Evolutionary conservation across 352 stramenopile genomes (phyloP).

Genomic region (Pythium grandisporangium): DNA sequence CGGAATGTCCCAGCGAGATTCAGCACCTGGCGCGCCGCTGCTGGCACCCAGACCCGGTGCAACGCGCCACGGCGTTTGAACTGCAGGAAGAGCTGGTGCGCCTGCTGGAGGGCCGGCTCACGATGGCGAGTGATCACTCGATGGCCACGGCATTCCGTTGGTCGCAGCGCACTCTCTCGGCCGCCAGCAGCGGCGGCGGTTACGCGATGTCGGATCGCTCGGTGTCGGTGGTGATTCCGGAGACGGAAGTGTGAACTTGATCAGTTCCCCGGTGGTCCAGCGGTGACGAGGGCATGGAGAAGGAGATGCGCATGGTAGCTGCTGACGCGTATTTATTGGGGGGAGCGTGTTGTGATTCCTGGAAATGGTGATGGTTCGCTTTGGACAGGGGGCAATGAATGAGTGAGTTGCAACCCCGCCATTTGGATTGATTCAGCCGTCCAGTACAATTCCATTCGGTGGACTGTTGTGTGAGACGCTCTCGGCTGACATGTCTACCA

Average conservation of each 20-base stretch:
- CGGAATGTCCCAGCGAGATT: constrained; percentile 48
- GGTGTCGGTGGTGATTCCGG: constrained; percentile 8
- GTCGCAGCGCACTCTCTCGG: constrained; percentile 37
- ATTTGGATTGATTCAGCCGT: too few relatives aligned
- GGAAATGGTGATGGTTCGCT: too few relatives aligned
- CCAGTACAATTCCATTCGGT: too few relatives aligned
- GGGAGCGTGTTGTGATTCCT: too few relatives aligned
- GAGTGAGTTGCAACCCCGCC: too few relatives aligned
- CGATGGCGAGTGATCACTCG: constrained; percentile 12
- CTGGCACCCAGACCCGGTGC: constrained; percentile 36
- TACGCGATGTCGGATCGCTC: constrained; percentile 7
- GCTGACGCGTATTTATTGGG: too few relatives aligned
- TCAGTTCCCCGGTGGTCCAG: too few relatives aligned
- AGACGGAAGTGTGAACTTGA: constrained; percentile 16
- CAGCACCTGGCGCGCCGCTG: constrained; percentile 42
- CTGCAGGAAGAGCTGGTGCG: constrained; percentile 68
- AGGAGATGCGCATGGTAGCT: too few relatives aligned
- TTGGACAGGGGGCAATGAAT: too few relatives aligned
- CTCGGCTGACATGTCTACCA: too few relatives aligned
- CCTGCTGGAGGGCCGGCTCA: constrained; percentile 53
- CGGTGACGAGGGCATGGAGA: too few relatives aligned
- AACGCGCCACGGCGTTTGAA: constrained; percentile 53
- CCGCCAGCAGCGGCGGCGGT: constrained; percentile 1
- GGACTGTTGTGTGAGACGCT: too few relatives aligned
- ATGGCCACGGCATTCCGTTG: constrained; percentile 30